These are phyloP conservation scores for Fusarium mexicanum DNA, from an alignment of 2,329 filamentous ascomycete species.

Conservation along the genomic window DNA sequence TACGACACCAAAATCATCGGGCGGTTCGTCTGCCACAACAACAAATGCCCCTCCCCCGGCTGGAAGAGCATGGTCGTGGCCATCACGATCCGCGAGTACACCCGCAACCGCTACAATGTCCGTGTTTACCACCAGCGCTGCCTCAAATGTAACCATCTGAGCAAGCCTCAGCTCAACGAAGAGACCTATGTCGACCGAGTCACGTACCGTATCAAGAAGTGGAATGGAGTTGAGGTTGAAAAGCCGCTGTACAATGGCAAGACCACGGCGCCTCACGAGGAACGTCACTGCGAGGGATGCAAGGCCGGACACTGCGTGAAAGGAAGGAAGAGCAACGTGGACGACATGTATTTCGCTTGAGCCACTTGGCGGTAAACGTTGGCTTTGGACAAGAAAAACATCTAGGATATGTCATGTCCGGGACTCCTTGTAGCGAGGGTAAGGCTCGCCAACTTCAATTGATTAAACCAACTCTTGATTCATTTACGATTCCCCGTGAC, in stretches of 20 bases:
- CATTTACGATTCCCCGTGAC: too few relatives aligned
- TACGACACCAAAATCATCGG: neutral
- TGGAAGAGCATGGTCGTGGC: neutral
- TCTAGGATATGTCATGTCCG: neutral
- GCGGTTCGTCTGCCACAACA: neutral
- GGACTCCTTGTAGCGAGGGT: too few relatives aligned
- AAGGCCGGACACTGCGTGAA: neutral
- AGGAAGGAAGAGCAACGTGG: accelerated
- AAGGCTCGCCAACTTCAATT: too few relatives aligned
- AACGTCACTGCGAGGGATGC: neutral
- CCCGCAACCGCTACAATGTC: neutral
- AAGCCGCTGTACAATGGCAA: accelerated
- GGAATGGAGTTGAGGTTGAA: neutral
- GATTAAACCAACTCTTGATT: too few relatives aligned
- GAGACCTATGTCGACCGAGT: neutral
- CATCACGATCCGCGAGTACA: neutral
- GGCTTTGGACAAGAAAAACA: neutral
- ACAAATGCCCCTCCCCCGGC: accelerated
- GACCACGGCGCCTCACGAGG: neutral
- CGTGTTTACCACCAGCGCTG: neutral
- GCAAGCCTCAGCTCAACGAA: neutral
- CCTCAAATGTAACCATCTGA: accelerated
- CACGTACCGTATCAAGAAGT: neutral
- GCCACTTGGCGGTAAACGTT: too few relatives aligned
- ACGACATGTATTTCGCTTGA: neutral